phyloP scores from a whole-genome alignment of 352 stramenopile species.

The Phytophthora europaea region DNA sequence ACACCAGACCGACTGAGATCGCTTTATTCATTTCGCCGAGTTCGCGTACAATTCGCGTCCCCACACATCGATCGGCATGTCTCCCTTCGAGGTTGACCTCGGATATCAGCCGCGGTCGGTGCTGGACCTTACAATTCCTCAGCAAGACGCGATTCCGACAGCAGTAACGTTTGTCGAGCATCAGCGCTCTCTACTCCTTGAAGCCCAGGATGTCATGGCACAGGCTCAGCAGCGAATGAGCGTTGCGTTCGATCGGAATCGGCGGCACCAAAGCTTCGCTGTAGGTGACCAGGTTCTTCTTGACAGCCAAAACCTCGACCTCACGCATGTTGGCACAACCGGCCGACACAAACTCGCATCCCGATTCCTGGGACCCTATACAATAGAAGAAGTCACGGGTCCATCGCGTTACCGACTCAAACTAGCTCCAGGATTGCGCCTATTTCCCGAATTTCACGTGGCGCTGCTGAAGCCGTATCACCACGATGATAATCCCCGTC shows the following conservation, averaged over 20 bases:
- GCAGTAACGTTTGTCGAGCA: not conserved
- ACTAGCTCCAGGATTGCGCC: not conserved
- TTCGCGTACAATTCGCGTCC: not conserved
- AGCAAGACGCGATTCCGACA: not conserved
- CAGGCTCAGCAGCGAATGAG: not conserved
- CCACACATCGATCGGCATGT: not conserved
- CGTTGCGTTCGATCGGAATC: not conserved
- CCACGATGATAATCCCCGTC: not conserved
- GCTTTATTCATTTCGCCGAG: not conserved
- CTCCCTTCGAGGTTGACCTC: not conserved
- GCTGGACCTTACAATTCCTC: not conserved
- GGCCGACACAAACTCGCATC: not conserved
- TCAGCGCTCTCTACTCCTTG: not conserved
- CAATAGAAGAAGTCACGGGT: not conserved
- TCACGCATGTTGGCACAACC: not conserved
- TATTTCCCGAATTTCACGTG: not conserved
- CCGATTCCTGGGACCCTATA: not conserved
- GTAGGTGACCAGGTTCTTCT: not conserved
- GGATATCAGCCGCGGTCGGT: not conserved
- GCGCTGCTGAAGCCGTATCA: not conserved
- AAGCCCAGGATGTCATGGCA: not conserved
- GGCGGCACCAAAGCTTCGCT: not conserved
- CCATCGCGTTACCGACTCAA: not conserved
- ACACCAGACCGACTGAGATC: not conserved
- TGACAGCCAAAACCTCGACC: not conserved